Percentiles rank a stretch among this genome's conserved stretches.
Evolutionary conservation across 768 basidiomycete genomes (phyloP).

Genomic region (Collybiopsis confluens): DNA sequence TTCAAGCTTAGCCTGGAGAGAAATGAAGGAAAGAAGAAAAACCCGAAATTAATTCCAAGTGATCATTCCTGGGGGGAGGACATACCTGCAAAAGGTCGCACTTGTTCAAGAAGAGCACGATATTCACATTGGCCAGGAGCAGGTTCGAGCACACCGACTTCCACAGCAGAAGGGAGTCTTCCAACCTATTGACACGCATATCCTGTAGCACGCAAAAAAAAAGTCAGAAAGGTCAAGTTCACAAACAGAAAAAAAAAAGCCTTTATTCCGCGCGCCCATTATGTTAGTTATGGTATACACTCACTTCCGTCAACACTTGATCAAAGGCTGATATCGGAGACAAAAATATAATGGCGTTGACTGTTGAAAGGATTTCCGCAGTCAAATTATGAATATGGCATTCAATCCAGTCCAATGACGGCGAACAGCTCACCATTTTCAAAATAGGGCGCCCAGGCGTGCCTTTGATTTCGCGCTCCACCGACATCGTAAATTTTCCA

Average conservation of each 20-base stretch:
- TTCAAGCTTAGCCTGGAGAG: conserved; percentile 61
- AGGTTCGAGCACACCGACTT: conserved; percentile 67
- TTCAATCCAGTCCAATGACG: neutral
- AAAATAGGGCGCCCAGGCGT: conserved; percentile 88
- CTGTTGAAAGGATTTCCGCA: conserved; percentile 30
- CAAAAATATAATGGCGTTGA: conserved; percentile 85
- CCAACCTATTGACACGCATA: conserved; percentile 66
- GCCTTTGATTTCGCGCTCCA: conserved; percentile 74
- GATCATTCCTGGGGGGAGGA: neutral
- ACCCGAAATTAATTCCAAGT: neutral
- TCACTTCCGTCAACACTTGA: conserved; percentile 74
- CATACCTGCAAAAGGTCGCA: conserved; percentile 69
- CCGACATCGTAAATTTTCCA: conserved; percentile 90
- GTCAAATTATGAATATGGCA: neutral
- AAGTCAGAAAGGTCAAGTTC: too few relatives aligned
- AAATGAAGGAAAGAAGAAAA: neutral
- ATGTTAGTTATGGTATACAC: too few relatives aligned
- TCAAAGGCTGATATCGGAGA: conserved; percentile 87
- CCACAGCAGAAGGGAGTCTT: conserved; percentile 79
- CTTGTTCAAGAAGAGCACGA: conserved; percentile 82
- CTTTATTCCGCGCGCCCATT: too few relatives aligned
- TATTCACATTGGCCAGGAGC: conserved; percentile 67
- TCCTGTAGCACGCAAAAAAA: conserved; percentile 42
- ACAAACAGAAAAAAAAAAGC: too few relatives aligned
- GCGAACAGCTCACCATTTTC: conserved; percentile 58